Evolutionary conservation across 306 rosid genomes (phyloP).

Genomic region (Vicia faba): DNA sequence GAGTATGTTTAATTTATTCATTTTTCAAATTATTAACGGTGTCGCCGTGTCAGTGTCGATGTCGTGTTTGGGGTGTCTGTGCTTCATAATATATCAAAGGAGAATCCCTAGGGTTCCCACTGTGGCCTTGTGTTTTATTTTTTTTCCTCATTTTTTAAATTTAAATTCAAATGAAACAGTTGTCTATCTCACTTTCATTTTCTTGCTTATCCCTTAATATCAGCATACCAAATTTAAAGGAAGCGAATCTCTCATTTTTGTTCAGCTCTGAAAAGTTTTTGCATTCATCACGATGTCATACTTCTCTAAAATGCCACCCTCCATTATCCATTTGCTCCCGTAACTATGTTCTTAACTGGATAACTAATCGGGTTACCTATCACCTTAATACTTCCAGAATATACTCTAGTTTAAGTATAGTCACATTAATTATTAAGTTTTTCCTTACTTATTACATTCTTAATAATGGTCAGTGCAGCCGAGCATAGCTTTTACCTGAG

Average conservation of each 20-base stretch:
- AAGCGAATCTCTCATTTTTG: not conserved
- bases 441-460: conserved; percentile 23
- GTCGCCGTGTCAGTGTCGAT: too few species aligned
- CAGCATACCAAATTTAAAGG: conserved; percentile 1
- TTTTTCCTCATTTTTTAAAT: not conserved
- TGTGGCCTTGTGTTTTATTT: not conserved
- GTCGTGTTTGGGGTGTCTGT: too few species aligned
- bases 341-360: not conserved
- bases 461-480: conserved; percentile 15
- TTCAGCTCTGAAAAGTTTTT: conserved; percentile 1
- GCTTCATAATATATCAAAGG: too few species aligned
- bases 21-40: too few species aligned
- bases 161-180: not conserved
- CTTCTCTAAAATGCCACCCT: not conserved
- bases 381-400: conserved; percentile 8
- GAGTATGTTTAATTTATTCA: too few species aligned
- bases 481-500: conserved; percentile 67
- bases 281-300: not conserved
- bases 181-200: conserved; percentile 4
- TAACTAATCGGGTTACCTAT: not conserved
- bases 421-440: conserved; percentile 4
- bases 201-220: conserved; percentile 10
- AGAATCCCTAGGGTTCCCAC: not conserved
- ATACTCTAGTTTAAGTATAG: conserved; percentile 16
- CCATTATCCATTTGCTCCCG: not conserved